Percentiles rank a stretch among this genome's conserved stretches.
Conservation (phyloP, 495 filamentous ascomycete genomes). For the Xylaria nigripes region DNA sequence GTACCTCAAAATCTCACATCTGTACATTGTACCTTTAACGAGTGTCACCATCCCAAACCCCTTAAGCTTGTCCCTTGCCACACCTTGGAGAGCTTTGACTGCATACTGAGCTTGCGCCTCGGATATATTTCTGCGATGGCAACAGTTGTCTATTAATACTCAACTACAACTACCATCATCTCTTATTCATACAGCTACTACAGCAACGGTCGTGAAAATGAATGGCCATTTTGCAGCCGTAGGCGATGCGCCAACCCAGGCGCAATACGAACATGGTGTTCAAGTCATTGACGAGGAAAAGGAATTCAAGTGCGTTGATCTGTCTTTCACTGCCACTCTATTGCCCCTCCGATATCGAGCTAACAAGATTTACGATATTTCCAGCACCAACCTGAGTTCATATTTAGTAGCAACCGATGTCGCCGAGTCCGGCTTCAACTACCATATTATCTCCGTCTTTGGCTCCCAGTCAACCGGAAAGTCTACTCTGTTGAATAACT, state of each 20-base stretch:
- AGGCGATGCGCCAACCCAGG: constrained; percentile 54
- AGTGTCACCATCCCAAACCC: neutral
- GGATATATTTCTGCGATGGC: constrained; percentile 15
- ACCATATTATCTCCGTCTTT: constrained; percentile 97
- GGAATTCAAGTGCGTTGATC: constrained; percentile 73
- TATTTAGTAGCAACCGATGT: constrained; percentile 75
- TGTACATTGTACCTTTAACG: neutral
- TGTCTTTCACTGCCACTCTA: neutral
- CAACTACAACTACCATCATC: constrained; percentile 10
- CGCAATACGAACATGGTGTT: constrained; percentile 83
- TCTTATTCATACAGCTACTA: neutral
- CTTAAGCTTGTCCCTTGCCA: constrained; percentile 3
- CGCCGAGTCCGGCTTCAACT: constrained; percentile 88
- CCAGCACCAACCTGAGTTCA: constrained; percentile 65
- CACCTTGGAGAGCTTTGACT: constrained; percentile 3
- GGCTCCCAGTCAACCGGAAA: constrained; percentile 98
- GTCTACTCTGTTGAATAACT: constrained; percentile 89
- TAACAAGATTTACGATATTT: constrained; percentile 9
- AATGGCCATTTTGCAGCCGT: constrained; percentile 85
- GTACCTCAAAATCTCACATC: neutral
- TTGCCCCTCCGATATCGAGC: constrained; percentile 9
- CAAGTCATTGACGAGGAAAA: constrained; percentile 96
- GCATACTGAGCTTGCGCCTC: constrained; percentile 4
- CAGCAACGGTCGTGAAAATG: constrained; percentile 35
- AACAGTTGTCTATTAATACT: constrained; percentile 8